These are phyloP conservation scores for Pseudogymnoascus sp. DNA, from an alignment of 2,329 filamentous ascomycete species.

Conservation along the genomic window DNA sequence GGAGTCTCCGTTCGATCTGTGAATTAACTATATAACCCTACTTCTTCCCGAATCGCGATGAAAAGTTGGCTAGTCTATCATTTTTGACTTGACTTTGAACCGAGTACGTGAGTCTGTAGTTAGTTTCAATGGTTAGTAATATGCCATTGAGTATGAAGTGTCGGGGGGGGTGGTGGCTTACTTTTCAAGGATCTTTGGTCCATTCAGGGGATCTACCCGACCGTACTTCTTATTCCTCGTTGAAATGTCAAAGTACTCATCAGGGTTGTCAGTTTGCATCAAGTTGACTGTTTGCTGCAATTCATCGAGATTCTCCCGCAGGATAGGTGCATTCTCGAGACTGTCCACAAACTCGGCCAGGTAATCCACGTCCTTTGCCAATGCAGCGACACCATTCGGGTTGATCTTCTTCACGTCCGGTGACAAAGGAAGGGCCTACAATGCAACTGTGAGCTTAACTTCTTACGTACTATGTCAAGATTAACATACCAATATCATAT, in stretches of 20 bases:
- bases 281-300: conserved; percentile 86
- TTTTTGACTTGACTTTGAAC: conserved; percentile 51
- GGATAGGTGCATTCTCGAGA: conserved; percentile 75
- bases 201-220: conserved; percentile 84
- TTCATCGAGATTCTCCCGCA: conserved; percentile 85
- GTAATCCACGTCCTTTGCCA: conserved; percentile 77
- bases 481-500: conserved; percentile 62
- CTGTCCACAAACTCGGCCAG: conserved; percentile 79
- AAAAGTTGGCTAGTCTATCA: conserved; percentile 63
- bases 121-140: conserved; percentile 12
- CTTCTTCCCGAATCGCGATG: conserved; percentile 66
- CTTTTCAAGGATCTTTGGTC: conserved; percentile 88
- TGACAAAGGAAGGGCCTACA: conserved; percentile 44
- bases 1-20: neutral
- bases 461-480: neutral
- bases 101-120: conserved; percentile 53
- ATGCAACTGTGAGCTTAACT: neutral
- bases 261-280: conserved; percentile 81
- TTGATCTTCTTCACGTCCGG: conserved; percentile 79
- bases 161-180: conserved; percentile 33
- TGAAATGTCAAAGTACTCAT: conserved; percentile 92
- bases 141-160: neutral
- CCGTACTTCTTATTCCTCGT: conserved; percentile 90
- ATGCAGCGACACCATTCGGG: conserved; percentile 70
- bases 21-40: conserved; percentile 21